Percentiles rank a stretch among this genome's conserved stretches.
These are phyloP conservation scores for Trametes punicea DNA, from an alignment of 768 basidiomycete genomes.

Conservation along the genomic window DNA sequence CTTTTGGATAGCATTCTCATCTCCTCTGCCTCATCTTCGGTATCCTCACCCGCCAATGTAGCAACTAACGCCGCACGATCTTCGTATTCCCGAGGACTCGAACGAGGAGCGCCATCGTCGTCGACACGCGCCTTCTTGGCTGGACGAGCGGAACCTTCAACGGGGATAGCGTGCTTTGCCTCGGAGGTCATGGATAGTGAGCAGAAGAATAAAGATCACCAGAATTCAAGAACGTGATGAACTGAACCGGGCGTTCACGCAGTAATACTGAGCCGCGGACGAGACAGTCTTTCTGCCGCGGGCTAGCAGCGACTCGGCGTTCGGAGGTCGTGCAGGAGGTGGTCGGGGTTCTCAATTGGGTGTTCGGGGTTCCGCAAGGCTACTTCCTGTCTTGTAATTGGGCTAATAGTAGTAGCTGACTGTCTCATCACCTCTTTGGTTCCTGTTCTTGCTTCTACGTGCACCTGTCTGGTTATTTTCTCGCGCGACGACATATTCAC, in stretches of 20 bases:
- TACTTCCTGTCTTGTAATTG: too few species aligned
- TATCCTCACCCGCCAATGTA: background rate
- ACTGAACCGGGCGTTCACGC: too few species aligned
- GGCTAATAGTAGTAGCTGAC: too few species aligned
- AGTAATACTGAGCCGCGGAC: too few species aligned
- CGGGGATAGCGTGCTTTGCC: background rate
- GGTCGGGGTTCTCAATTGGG: too few species aligned
- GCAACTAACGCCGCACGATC: background rate
- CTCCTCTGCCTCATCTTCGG: conserved; percentile 27
- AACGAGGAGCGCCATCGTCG: conserved; percentile 12
- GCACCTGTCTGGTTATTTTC: background rate
- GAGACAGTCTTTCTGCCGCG: too few species aligned
- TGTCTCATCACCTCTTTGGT: too few species aligned
- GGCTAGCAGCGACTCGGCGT: too few species aligned
- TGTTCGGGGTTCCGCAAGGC: too few species aligned
- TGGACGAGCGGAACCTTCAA: conserved; percentile 13
- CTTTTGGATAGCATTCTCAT: conserved; percentile 20
- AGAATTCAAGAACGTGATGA: background rate
- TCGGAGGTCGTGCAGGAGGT: too few species aligned
- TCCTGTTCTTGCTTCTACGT: too few species aligned
- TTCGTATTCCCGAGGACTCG: background rate
- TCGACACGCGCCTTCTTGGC: conserved; percentile 25
- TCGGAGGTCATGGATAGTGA: background rate
- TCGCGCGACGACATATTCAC: background rate
- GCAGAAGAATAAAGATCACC: background rate